Base-by-base conservation (phyloP, 805 yeast genomes). In the Candida namnaoensis region DNA sequence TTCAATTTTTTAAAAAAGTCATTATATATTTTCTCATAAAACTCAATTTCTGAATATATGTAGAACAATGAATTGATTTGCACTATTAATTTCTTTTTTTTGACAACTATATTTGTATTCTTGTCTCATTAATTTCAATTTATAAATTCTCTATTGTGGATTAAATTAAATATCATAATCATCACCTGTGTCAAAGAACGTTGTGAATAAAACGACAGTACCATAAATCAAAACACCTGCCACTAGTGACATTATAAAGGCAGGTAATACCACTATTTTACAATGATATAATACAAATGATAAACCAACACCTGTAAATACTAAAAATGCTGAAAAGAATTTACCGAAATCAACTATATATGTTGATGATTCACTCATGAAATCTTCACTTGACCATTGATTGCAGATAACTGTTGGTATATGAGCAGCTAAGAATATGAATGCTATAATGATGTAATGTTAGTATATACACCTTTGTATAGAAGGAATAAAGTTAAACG, bases 151-250 rank as follows among this genome's bases (percentile, higher is more conserved):
- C n/a, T n/a, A n/a, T n/a, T n/a, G n/a, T n/a, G n/a, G n/a, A n/a
- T n/a, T n/a, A n/a, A n/a, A n/a, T 30, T 30, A 30, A 12, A 30
- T 30, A 38, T 61, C 67, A 19, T 65, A 64, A 38, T 61, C 64
- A 12, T 69, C 72, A 30, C 68, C 73, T 28, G 62, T 48, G 25
- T 72, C 77, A 60, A 86, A 86, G 53, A 79, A 82, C 44, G 74
- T 65, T 9, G 82, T 77, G 57, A 86, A 86, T 5, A 81, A 72
- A 45, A 80, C 76, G 28, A 86, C 82, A 0, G 93, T 80, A 8
- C 78, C 78, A 58, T 79, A 82, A 35, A 86, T 82, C 41, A 84
- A 65, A 3, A 65, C 43, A 7, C 95, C 95, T 1, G 95, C 95
- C 4, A 66, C 47, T 7, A 82, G 65, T 6, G 88, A 78, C 68